Evolutionary conservation across 768 basidiomycete species (phyloP).

Genomic region (Lepiota venenata): DNA sequence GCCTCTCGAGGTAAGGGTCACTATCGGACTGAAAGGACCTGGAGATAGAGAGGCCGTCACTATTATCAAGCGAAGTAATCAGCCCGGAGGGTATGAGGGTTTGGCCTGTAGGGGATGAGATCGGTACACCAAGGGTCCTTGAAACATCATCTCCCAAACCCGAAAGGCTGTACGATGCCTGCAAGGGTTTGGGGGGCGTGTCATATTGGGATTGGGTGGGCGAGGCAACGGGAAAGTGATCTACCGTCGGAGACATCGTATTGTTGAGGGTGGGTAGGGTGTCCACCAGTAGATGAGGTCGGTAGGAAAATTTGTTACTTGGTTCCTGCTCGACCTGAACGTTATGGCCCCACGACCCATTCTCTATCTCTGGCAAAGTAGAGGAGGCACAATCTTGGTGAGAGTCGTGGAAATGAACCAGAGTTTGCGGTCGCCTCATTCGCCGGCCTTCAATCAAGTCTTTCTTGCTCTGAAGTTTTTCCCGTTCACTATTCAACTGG

Average conservation of each 20-base stretch:
- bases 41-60: conserved; percentile 16
- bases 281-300: neutral
- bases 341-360: neutral
- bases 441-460: neutral
- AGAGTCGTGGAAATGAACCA: neutral
- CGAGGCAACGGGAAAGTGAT: neutral
- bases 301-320: neutral
- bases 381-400: neutral
- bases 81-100: conserved; percentile 15
- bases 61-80: conserved; percentile 12
- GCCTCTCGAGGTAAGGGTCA: conserved; percentile 51
- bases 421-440: neutral
- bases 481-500: conserved; percentile 59
- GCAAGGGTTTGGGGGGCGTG: neutral
- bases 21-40: conserved; percentile 37
- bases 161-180: neutral
- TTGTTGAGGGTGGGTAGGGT: neutral
- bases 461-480: conserved; percentile 41
- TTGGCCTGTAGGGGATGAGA: conserved; percentile 9
- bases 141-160: conserved; percentile 28
- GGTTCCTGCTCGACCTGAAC: neutral
- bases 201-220: neutral
- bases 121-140: conserved; percentile 37
- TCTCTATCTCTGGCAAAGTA: neutral
- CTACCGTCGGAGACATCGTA: neutral